phyloP scores from a whole-genome alignment of 202 grass and related monocot species.

The Carex sylvatica region DNA sequence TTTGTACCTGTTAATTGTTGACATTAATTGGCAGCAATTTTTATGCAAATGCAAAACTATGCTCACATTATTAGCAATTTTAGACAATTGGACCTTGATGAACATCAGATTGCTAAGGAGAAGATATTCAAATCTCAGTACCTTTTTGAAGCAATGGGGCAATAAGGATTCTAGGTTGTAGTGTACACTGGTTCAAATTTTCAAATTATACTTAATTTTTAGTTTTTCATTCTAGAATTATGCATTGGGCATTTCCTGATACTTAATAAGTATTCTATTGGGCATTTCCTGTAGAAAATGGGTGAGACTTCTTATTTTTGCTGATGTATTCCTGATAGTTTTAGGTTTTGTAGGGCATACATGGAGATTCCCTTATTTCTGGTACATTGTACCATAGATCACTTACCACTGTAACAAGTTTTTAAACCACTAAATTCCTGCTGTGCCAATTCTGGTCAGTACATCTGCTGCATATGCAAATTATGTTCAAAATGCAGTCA shows the following conservation, averaged over 20 bases:
- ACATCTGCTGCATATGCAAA: background rate
- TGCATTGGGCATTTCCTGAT: too few species aligned
- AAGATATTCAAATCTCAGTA: background rate
- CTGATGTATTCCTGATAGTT: background rate
- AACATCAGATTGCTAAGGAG: background rate
- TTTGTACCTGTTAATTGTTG: slow-evolving; percentile 13
- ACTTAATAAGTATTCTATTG: too few species aligned
- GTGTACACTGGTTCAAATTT: background rate
- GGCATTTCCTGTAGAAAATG: background rate
- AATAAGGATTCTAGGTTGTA: background rate
- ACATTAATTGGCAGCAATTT: background rate
- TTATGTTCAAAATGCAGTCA: background rate
- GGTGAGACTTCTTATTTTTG: background rate
- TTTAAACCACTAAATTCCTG: background rate
- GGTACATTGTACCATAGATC: background rate
- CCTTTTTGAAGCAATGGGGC: background rate
- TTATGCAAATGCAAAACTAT: background rate
- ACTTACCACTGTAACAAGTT: background rate
- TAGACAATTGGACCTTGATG: background rate
- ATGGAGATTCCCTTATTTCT: background rate
- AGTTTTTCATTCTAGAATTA: background rate
- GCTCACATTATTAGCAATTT: background rate
- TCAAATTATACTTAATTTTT: background rate
- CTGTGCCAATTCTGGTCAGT: background rate
- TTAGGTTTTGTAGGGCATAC: background rate